phyloP scores from a whole-genome alignment of 1,139 yeast genomes.

The Candida smagusa region DNA sequence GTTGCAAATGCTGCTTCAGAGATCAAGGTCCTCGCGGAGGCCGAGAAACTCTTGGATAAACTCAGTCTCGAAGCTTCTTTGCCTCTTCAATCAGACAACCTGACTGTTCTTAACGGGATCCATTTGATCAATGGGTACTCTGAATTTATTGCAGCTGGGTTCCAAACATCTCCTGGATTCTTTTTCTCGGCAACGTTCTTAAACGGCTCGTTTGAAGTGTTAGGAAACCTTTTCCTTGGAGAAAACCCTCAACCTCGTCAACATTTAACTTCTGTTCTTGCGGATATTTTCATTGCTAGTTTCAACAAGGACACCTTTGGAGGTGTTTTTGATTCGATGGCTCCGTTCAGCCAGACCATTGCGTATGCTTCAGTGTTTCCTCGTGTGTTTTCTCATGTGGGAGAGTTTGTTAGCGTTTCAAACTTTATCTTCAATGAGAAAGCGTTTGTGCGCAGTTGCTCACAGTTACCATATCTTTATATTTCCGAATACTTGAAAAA shows the following conservation, averaged over 20 bases:
- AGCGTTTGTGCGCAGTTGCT: conserved; percentile 26
- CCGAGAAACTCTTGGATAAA: conserved; percentile 5
- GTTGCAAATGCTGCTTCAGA: conserved; percentile 13
- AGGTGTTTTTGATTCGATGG: conserved; percentile 17
- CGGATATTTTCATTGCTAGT: conserved; percentile 33
- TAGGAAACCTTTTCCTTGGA: conserved; percentile 25
- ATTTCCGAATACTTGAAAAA: conserved; percentile 16
- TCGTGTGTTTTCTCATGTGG: conserved; percentile 33
- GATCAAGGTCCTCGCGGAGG: neutral
- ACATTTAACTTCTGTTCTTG: conserved; percentile 22
- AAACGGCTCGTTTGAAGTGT: conserved; percentile 38
- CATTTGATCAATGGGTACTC: conserved; percentile 36
- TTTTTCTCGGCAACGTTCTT: conserved; percentile 33
- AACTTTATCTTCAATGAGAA: conserved; percentile 36
- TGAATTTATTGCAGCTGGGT: conserved; percentile 30
- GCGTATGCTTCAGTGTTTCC: conserved; percentile 38
- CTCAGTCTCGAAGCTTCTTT: neutral
- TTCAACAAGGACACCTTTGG: conserved; percentile 19
- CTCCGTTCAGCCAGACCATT: conserved; percentile 25
- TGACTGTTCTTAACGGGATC: conserved; percentile 29
- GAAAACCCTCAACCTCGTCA: conserved; percentile 16
- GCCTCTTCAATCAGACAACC: conserved; percentile 5
- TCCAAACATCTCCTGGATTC: conserved; percentile 22
- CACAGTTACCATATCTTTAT: conserved; percentile 13
- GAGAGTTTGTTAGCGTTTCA: conserved; percentile 31